phyloP scores from a whole-genome alignment of 139 green algal species.

The Chlamydomonas sp. region DNA sequence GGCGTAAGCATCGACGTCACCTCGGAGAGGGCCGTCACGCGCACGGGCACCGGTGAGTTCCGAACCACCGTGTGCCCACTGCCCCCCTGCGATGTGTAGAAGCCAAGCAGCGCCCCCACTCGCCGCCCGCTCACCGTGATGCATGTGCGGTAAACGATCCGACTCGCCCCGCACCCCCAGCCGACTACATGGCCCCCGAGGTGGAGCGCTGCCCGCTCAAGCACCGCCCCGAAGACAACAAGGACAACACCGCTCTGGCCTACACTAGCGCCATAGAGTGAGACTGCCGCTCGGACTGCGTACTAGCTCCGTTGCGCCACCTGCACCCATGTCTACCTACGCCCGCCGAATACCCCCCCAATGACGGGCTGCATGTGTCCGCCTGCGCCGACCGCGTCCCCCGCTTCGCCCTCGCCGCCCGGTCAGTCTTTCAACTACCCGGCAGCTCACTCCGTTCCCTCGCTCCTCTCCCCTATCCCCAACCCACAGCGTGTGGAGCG shows the following conservation, averaged over 20 bases:
- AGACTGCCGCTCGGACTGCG: background rate
- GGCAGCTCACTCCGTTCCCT: slow-evolving; percentile 56
- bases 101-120: background rate
- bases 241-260: slow-evolving; percentile 32
- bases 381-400: background rate
- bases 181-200: slow-evolving; percentile 42
- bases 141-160: background rate
- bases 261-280: slow-evolving; percentile 47
- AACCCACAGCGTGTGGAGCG: slow-evolving; percentile 11
- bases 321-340: too few species aligned
- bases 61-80: background rate
- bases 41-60: slow-evolving; percentile 3
- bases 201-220: slow-evolving; percentile 50
- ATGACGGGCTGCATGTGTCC: too few species aligned
- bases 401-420: background rate
- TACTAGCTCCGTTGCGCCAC: too few species aligned
- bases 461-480: slow-evolving; percentile 13
- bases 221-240: slow-evolving; percentile 45
- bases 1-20: slow-evolving; percentile 27
- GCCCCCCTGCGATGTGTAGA: background rate
- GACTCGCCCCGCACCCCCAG: background rate
- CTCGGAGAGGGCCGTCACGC: slow-evolving; percentile 11
- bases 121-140: background rate
- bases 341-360: too few species aligned
- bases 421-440: background rate